Evolutionary conservation across 352 stramenopile genomes (phyloP).

Genomic region (Blastocystis sp.): DNA sequence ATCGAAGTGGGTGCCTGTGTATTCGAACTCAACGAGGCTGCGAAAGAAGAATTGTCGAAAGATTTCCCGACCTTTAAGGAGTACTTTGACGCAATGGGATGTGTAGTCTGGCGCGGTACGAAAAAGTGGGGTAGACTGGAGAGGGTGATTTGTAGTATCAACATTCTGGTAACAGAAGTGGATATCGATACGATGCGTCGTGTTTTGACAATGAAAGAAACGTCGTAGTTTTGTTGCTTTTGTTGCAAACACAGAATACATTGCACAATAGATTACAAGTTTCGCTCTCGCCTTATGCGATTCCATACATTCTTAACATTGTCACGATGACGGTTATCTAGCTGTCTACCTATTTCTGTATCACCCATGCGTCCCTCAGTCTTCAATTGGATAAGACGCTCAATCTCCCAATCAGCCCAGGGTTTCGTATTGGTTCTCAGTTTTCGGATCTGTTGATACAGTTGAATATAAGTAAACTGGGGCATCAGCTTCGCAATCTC

Average conservation of each 20-base stretch:
- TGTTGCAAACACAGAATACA: not conserved
- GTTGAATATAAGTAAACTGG: slow-evolving; percentile 45
- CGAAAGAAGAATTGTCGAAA: not conserved
- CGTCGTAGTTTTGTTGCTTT: not conserved
- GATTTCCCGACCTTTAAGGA: slow-evolving; percentile 31
- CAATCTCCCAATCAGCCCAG: slow-evolving; percentile 28
- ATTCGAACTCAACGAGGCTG: slow-evolving; percentile 44
- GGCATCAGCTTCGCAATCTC: slow-evolving; percentile 35
- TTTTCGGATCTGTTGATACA: slow-evolving; percentile 40
- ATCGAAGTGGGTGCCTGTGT: slow-evolving; percentile 17
- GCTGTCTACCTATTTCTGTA: slow-evolving; percentile 10
- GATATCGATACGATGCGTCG: slow-evolving; percentile 58
- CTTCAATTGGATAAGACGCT: slow-evolving; percentile 26
- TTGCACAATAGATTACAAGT: not conserved
- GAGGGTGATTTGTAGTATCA: slow-evolving; percentile 42
- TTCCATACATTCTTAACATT: slow-evolving; percentile 53
- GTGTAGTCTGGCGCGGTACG: slow-evolving; percentile 20
- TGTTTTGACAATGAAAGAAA: slow-evolving; percentile 4
- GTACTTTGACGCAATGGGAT: slow-evolving; percentile 41
- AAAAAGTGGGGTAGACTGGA: not conserved
- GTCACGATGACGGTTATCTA: slow-evolving; percentile 51
- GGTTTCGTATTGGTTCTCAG: not conserved
- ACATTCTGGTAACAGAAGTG: slow-evolving; percentile 38
- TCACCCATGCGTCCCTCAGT: not conserved
- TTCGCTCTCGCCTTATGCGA: slow-evolving; percentile 7